Evolutionary conservation across 1,284 basidiomycete genomes (phyloP), one percentile per base, ranked within the genome.

Genomic region (Meira nashicola): DNA sequence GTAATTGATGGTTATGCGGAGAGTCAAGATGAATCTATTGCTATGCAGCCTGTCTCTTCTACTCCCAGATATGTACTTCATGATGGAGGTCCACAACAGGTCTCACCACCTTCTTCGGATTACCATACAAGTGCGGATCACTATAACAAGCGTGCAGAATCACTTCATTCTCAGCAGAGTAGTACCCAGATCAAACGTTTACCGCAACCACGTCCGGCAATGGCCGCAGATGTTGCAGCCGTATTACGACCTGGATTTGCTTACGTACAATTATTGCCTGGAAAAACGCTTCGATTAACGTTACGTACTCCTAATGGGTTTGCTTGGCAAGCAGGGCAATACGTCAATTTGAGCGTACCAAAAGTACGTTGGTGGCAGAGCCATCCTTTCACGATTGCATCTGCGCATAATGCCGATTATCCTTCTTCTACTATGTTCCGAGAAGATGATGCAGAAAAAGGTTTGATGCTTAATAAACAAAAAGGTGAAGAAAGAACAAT

Each of bases 311-410:
- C 86, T 0, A 63, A 66, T 53, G 64, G 64, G 43, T 64, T 78
- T 60, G 64, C 63, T 5, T 92, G 89, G 89, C 82, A 84, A 4
- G 86, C 90, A 0, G 90, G 90, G 4, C 88, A 90, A 74, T 87
- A 89, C 76, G 85, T 91, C 66, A 82, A 89, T 21, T 83, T 92
- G 61, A 85, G 83, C 59, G 81, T 91, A 6, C 90, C 90, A 1
- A 82, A 83, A 19, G 81, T 92, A 11, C 86, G 86, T 7, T 82
- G 81, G 47, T 82, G 87, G 74, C 84, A 86, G 52, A 84, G 85
- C 2, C 90, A 92, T 73, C 90, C 90, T 1, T 92, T 91, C 79
- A 91, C 90, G 0, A 86, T 86, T 61, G 86, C 85, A 17, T 86
- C 85, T 41, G 82, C 86, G 33, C 86, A 85, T 72, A 85, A 88